These are phyloP conservation scores for Pyrus communis DNA, from an alignment of 306 rosid species.

Conservation along the genomic window DNA sequence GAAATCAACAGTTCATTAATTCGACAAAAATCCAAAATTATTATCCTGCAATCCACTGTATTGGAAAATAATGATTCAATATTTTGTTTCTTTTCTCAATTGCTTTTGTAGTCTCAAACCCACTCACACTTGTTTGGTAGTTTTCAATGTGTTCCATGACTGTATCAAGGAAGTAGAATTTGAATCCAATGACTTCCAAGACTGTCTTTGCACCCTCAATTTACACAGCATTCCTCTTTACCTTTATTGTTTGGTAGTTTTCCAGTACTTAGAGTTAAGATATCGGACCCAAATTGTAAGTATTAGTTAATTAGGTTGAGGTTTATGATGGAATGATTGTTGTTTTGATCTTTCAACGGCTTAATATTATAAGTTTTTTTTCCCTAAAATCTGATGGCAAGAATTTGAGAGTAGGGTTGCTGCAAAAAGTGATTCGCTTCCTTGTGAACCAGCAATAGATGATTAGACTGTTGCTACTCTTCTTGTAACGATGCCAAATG, in stretches of 20 bases:
- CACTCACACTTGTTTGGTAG: too few species aligned
- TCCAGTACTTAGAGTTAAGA: neutral
- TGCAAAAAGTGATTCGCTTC: conserved; percentile 37
- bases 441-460: conserved; percentile 50
- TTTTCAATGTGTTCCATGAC: neutral
- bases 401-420: conserved; percentile 31
- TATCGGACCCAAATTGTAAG: neutral
- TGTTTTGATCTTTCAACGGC: neutral
- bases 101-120: too few species aligned
- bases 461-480: conserved; percentile 56
- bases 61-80: too few species aligned
- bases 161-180: neutral
- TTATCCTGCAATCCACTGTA: too few species aligned
- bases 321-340: neutral
- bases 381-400: conserved; percentile 20
- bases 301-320: neutral
- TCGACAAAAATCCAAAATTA: too few species aligned
- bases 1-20: too few species aligned
- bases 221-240: neutral
- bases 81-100: too few species aligned
- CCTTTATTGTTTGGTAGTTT: neutral
- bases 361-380: neutral
- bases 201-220: neutral
- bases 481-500: conserved; percentile 81
- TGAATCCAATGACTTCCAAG: neutral